phyloP scores from a whole-genome alignment of 306 rosid genomes.

The Coriaria nepalensis region DNA sequence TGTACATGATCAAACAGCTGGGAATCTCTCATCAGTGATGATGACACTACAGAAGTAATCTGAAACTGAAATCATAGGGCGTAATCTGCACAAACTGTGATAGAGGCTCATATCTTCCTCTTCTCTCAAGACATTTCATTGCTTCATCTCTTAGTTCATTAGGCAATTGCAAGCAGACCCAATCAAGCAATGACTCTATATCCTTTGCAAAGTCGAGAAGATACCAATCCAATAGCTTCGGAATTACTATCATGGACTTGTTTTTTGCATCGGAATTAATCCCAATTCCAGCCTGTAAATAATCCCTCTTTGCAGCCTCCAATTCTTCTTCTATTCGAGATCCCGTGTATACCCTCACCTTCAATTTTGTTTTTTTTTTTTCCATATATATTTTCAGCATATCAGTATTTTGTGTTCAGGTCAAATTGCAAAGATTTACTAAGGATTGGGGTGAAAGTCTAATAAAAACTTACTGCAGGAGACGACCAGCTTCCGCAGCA shows the following conservation, averaged over 20 bases:
- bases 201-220: conserved; percentile 84
- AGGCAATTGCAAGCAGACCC: conserved; percentile 79
- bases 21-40: no score
- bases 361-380: conserved; percentile 18
- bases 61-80: conserved; percentile 74
- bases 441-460: background rate
- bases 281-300: conserved; percentile 64
- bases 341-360: conserved; percentile 79
- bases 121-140: conserved; percentile 49
- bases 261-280: conserved; percentile 24
- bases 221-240: conserved; percentile 85
- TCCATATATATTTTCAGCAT: background rate
- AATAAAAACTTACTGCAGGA: conserved; percentile 66
- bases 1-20: conserved; percentile 4
- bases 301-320: conserved; percentile 69
- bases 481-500: conserved; percentile 99
- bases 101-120: conserved; percentile 30
- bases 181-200: conserved; percentile 58
- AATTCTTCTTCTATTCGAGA: conserved; percentile 57
- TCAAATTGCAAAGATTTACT: background rate
- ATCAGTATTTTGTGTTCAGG: conserved; percentile 2
- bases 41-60: conserved; percentile 35
- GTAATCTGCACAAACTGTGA: conserved; percentile 49
- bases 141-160: conserved; percentile 53
- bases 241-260: conserved; percentile 41